Conservation (phyloP, 2,329 filamentous ascomycete genomes). For the Calcarisporium arbuscula region DNA sequence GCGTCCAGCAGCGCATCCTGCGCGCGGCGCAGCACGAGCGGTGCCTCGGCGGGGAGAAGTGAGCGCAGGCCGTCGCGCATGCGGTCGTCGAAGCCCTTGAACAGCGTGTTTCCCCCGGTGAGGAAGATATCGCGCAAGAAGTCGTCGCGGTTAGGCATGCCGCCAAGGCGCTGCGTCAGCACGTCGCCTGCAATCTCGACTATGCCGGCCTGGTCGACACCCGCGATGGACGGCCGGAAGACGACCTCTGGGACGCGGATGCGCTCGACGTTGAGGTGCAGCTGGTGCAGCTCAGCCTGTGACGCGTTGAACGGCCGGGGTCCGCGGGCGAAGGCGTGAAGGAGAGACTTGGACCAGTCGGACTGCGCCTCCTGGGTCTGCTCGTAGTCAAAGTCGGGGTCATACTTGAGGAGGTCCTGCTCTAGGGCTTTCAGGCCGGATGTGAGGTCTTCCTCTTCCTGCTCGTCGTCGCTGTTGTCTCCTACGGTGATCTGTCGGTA, state of each 20-base stretch:
- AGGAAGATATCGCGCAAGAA: slow-evolving; percentile 85
- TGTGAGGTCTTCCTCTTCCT: slow-evolving; percentile 83
- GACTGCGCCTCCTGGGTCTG: slow-evolving; percentile 86
- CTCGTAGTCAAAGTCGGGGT: slow-evolving; percentile 84
- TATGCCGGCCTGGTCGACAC: slow-evolving; percentile 87
- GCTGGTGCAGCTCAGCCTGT: slow-evolving; percentile 73
- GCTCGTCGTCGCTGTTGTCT: slow-evolving; percentile 76
- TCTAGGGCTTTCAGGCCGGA: slow-evolving; percentile 71
- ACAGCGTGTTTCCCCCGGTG: slow-evolving; percentile 87
- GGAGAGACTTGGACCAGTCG: slow-evolving; percentile 87
- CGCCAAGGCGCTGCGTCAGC: slow-evolving; percentile 69
- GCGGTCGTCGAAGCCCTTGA: slow-evolving; percentile 79
- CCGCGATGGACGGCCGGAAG: slow-evolving; percentile 87
- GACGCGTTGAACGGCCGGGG: slow-evolving; percentile 82
- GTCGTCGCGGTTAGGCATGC: slow-evolving; percentile 51
- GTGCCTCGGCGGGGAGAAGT: slow-evolving; percentile 62
- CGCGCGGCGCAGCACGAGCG: slow-evolving; percentile 66
- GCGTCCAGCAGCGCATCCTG: slow-evolving; percentile 75
- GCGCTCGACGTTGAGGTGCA: slow-evolving; percentile 94
- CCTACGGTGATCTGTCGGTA: slow-evolving; percentile 89
- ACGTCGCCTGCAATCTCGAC: slow-evolving; percentile 90
- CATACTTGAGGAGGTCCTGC: slow-evolving; percentile 76
- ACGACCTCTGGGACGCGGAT: slow-evolving; percentile 91
- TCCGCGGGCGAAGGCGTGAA: slow-evolving; percentile 86
- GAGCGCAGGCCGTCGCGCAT: slow-evolving; percentile 66